Evolutionary conservation across 345 rosid species (phyloP).

Genomic region (Alliaria petiolata): DNA sequence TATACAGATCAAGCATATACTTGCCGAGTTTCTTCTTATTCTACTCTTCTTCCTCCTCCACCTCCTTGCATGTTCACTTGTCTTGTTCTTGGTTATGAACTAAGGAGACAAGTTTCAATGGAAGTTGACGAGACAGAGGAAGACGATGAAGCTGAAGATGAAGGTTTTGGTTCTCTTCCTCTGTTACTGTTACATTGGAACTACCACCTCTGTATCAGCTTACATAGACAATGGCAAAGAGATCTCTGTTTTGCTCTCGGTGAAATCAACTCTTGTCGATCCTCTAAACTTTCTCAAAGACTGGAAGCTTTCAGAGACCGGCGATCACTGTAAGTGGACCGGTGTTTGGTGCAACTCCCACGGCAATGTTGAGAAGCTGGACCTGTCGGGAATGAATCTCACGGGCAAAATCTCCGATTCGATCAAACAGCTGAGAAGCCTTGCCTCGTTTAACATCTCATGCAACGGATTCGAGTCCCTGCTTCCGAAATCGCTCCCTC

Average conservation of each 20-base stretch:
- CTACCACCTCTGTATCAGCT: conserved; percentile 38
- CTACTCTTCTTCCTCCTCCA: conserved; percentile 23
- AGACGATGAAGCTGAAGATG: conserved; percentile 26
- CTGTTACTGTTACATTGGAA: conserved; percentile 42
- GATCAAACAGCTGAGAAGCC: conserved; percentile 46
- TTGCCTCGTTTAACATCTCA: conserved; percentile 65
- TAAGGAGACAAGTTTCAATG: conserved; percentile 25
- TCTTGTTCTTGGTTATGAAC: conserved; percentile 36
- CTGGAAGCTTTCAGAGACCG: conserved; percentile 50
- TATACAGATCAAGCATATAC: conserved; percentile 32
- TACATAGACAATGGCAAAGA: conserved; percentile 38
- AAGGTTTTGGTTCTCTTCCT: conserved; percentile 40
- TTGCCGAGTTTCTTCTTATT: conserved; percentile 36
- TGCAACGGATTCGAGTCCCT: conserved; percentile 55
- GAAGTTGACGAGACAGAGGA: conserved; percentile 24
- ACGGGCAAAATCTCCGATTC: conserved; percentile 62
- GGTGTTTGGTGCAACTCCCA: conserved; percentile 69
- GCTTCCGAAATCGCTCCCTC: conserved; percentile 51
- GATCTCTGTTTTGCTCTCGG: conserved; percentile 47
- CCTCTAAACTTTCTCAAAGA: conserved; percentile 57
- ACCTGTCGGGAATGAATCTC: conserved; percentile 77
- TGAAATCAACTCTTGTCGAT: conserved; percentile 59
- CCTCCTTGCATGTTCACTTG: conserved; percentile 32
- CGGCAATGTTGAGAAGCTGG: conserved; percentile 67
- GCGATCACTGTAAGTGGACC: conserved; percentile 71